Base-by-base conservation (phyloP, 179 eudicot species). In the Dionaea muscipula region DNA sequence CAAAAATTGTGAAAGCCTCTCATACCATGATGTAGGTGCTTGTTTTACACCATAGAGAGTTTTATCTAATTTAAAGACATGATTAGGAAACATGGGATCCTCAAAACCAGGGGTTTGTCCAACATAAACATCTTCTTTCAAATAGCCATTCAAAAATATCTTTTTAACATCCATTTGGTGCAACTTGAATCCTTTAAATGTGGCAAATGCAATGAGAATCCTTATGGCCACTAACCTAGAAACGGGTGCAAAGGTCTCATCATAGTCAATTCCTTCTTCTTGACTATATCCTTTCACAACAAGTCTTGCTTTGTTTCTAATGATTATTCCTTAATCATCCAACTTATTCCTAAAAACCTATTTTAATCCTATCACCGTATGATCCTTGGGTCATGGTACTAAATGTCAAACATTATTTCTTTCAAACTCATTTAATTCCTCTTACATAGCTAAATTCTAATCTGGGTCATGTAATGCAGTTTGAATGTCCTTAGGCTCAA, bases 331-430 rank as follows among this genome's bases (percentile, higher is more conserved):
- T 2, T 33, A 1, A 33, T 26, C 25, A 38, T 47, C 62, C 17
- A 19, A n/a, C 26, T 62, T 62, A 26, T 26, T 33, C 14, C 12
- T 24, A 22, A 52, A 53, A 0, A 62, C 44, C 59, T 51, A 62
- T 18, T 31, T 53, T 0, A 59, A 52, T 6, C 59, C 51, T 15
- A 62, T 41, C 0, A 48, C 51, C 7, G 16, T 0, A 0, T 17
- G 25, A 26, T 28, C 24, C 0, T 26, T 10, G 0, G 66, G 66
- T 44, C 43, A 1, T 1, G 47, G 39, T 12, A 53, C 66, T 2
- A 62, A 28, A 1, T 62, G 31, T 38, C 59, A 62, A 0, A 52
- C 58, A 9, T 53, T 13, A 14, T 14, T 31, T 21, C 49, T 43
- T 6, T 23, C 27, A 27, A 53, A 53, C 22, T 62, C 26, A 11